These are phyloP conservation scores for Colletotrichum sp. DNA, from an alignment of 2,329 filamentous ascomycete species.

Conservation along the genomic window DNA sequence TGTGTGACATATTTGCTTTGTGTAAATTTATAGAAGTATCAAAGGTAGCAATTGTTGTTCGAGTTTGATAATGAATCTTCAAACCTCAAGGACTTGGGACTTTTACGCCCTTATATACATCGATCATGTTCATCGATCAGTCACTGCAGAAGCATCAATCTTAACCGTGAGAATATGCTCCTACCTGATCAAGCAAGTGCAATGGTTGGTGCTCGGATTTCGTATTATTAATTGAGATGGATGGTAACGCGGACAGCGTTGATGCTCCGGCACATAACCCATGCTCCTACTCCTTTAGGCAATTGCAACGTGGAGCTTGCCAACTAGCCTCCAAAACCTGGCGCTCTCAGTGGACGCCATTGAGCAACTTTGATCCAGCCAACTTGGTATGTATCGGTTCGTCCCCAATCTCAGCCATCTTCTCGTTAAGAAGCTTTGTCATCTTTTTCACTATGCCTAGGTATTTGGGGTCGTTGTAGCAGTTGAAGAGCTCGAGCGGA, in stretches of 20 bases:
- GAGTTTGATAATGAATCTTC: not conserved
- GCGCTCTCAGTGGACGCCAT: not conserved
- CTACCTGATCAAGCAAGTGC: not conserved
- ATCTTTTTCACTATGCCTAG: conserved; percentile 40
- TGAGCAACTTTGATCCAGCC: not conserved
- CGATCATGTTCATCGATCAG: not conserved
- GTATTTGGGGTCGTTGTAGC: conserved; percentile 44
- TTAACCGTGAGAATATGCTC: not conserved
- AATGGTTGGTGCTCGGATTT: not conserved
- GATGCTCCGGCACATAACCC: not conserved
- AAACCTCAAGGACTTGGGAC: not conserved
- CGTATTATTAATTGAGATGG: not conserved
- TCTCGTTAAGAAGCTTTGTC: conserved; percentile 46
- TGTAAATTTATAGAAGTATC: not conserved
- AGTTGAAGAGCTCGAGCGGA: conserved; percentile 53
- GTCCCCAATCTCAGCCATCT: conserved; percentile 59
- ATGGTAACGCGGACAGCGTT: not conserved
- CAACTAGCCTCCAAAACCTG: not conserved
- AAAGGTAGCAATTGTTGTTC: not conserved
- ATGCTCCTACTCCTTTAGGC: conserved; percentile 2
- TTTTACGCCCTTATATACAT: not conserved
- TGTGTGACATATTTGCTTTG: not conserved
- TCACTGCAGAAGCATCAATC: not conserved
- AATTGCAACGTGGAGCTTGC: not conserved
- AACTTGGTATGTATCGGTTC: conserved; percentile 35